phyloP scores from a whole-genome alignment of 179 eudicot genomes.

The Heliamphora pulchella region DNA sequence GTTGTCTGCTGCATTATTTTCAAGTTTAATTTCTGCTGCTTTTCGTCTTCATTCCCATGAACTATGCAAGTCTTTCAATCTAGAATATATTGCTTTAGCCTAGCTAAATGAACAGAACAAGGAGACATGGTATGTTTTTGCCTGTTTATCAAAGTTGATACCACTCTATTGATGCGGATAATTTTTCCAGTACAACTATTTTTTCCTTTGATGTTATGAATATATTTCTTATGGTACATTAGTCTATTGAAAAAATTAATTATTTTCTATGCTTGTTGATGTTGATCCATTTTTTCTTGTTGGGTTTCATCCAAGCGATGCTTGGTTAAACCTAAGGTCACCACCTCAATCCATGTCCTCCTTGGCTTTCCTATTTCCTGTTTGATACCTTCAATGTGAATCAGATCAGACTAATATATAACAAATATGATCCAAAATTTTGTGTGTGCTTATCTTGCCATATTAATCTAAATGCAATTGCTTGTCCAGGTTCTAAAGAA shows the following conservation, averaged over 20 bases:
- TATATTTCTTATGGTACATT: not conserved
- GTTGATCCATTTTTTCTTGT: not conserved
- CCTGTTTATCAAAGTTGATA: not conserved
- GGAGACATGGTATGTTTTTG: not conserved
- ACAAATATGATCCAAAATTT: not conserved
- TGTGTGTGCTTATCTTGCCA: not conserved
- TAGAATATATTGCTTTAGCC: too few relatives aligned
- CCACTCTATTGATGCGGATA: not conserved
- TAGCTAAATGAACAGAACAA: too few relatives aligned
- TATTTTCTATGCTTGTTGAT: not conserved
- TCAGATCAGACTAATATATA: not conserved
- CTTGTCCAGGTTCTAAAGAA: constrained; percentile 35
- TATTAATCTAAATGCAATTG: constrained; percentile 8
- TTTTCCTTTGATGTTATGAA: not conserved
- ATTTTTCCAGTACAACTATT: not conserved
- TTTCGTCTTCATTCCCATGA: not conserved
- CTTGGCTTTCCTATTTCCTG: not conserved
- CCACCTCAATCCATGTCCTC: not conserved
- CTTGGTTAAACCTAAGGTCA: not conserved
- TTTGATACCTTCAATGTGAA: not conserved
- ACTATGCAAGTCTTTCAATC: too few relatives aligned
- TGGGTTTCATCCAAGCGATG: not conserved
- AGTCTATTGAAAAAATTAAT: not conserved
- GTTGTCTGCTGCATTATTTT: not conserved
- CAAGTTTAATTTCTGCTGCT: not conserved